Conservation (phyloP, 371 early-diverging fungal species). For the Mucor circinelloides region DNA sequence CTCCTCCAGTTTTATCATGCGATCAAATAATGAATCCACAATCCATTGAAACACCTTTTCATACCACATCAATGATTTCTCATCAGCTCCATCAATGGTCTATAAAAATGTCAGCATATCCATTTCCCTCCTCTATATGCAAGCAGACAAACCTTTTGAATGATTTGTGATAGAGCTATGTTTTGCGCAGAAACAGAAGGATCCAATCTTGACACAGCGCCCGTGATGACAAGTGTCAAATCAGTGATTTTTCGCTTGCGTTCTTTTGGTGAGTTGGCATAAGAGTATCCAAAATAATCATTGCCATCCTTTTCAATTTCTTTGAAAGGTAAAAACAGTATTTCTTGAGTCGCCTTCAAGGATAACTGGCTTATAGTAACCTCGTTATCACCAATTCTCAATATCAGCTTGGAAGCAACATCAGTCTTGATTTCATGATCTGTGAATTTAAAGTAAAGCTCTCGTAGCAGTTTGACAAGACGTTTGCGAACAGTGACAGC, state of each 20-base stretch:
- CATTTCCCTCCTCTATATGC: neutral
- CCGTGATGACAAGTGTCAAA: constrained; percentile 48
- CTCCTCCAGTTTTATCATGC: constrained; percentile 59
- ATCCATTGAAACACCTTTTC: constrained; percentile 61
- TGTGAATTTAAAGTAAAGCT: constrained; percentile 62
- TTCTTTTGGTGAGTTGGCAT: constrained; percentile 31
- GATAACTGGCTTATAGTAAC: constrained; percentile 74
- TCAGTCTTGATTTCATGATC: constrained; percentile 62
- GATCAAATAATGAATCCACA: constrained; percentile 71
- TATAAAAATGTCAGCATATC: constrained; percentile 1
- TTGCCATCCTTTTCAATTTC: constrained; percentile 39
- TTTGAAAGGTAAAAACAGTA: constrained; percentile 68
- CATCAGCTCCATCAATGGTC: constrained; percentile 38
- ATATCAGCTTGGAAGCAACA: constrained; percentile 74
- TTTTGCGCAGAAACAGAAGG: constrained; percentile 17
- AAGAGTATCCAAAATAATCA: constrained; percentile 40
- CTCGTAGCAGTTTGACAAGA: constrained; percentile 74
- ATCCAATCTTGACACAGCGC: constrained; percentile 46
- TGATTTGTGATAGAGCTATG: constrained; percentile 31
- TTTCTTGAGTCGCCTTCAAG: constrained; percentile 68
- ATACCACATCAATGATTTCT: constrained; percentile 37
- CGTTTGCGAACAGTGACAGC: constrained; percentile 87
- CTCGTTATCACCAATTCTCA: constrained; percentile 82
- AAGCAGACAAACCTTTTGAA: constrained; percentile 32
- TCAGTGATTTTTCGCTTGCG: constrained; percentile 46